These are phyloP conservation scores for Botrytis pseudocinerea DNA, from an alignment of 2,329 filamentous ascomycete genomes.

Conservation along the genomic window DNA sequence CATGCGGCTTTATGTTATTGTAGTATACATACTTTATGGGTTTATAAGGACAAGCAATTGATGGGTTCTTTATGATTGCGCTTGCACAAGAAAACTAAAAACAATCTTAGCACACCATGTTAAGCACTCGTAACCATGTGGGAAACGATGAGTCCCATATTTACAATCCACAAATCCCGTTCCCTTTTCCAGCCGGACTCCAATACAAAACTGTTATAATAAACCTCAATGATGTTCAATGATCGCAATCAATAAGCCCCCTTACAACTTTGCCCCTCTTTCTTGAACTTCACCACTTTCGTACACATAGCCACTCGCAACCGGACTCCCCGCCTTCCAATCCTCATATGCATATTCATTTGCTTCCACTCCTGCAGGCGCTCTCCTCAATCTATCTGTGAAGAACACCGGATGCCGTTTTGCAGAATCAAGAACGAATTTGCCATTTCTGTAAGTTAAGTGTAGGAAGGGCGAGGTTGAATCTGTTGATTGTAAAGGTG, in stretches of 20 bases:
- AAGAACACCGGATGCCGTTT: slow-evolving; percentile 75
- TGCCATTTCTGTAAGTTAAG: slow-evolving; percentile 8
- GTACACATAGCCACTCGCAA: slow-evolving; percentile 63
- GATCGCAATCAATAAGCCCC: not conserved
- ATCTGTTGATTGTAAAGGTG: slow-evolving; percentile 12
- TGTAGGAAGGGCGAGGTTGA: slow-evolving; percentile 32
- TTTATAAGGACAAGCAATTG: not conserved
- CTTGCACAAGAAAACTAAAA: not conserved
- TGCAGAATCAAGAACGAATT: slow-evolving; percentile 49
- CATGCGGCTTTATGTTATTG: not conserved
- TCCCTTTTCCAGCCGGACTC: not conserved
- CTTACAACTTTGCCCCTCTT: slow-evolving; percentile 39
- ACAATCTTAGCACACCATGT: not conserved
- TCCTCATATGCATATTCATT: slow-evolving; percentile 29
- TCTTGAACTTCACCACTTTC: slow-evolving; percentile 44
- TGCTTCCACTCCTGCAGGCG: slow-evolving; percentile 32
- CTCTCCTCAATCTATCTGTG: slow-evolving; percentile 60
- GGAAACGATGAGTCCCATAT: not conserved
- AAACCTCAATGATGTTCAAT: not conserved
- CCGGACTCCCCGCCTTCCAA: slow-evolving; percentile 46
- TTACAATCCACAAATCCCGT: not conserved
- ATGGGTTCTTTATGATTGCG: not conserved
- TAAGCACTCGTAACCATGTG: not conserved
- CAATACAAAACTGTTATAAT: not conserved
- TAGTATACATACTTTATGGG: slow-evolving; percentile 3